These are phyloP conservation scores for Symbiodinium natans DNA, from an alignment of 73 alveolate species.

Conservation along the genomic window DNA sequence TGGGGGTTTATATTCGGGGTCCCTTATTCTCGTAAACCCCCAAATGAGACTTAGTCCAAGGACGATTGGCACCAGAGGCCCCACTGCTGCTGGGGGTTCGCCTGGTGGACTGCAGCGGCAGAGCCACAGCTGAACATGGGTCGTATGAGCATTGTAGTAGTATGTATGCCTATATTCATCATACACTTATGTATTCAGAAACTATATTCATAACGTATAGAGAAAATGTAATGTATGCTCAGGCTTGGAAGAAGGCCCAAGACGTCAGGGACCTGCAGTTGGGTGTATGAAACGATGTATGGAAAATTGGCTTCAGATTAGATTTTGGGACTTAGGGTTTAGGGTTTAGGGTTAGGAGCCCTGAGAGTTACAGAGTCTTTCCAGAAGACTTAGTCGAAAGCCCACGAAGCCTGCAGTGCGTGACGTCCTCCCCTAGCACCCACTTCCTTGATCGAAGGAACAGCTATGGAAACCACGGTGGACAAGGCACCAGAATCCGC, in stretches of 20 bases:
- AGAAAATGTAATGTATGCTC: neutral
- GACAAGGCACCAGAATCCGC: conserved; percentile 16
- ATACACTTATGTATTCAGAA: neutral
- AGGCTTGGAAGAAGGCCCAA: no score
- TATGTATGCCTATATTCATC: neutral
- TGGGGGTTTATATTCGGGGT: no score
- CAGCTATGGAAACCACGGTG: conserved; percentile 38
- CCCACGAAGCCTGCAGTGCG: no score
- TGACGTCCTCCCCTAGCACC: no score
- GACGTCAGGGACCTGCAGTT: neutral
- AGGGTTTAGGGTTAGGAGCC: no score
- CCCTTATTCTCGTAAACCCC: no score
- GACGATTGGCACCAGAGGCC: neutral
- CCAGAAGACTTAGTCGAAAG: no score
- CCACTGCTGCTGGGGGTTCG: neutral
- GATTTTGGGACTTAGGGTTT: no score
- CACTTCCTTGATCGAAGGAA: conserved; percentile 31
- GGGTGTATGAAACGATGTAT: no score
- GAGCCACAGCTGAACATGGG: neutral
- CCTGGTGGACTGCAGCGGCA: neutral
- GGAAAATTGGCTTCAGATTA: no score
- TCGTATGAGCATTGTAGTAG: neutral
- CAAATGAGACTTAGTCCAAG: neutral
- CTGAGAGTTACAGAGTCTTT: no score
- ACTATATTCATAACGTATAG: neutral